Evolutionary conservation across 192 early-diverging fungal species (phyloP), one percentile per base, ranked within the genome.

Genomic region (Podila verticillata): DNA sequence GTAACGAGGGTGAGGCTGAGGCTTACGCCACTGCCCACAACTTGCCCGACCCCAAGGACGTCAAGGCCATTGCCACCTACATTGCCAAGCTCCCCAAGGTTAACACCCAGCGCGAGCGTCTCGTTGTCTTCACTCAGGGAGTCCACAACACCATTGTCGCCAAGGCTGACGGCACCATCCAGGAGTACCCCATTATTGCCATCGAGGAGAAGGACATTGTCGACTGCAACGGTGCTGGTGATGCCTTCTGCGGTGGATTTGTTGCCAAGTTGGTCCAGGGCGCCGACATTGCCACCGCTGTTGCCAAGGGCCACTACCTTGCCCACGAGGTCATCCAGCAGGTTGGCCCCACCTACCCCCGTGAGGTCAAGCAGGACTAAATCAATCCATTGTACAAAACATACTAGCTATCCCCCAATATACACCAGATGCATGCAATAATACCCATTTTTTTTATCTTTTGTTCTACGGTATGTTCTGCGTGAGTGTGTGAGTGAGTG

Each of bases 181-280:
- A 92, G 63, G 86, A 86, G 59, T 89, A 86, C 81, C 84, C 88
- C 19, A 87, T 92, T 24, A 87, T 84, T 58, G 85, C 87, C 30
- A 87, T 93, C 35, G 79, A 83, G 9, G 72, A 75, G 63, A 71
- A 84, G 35, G 89, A 96, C 71, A 96, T 99, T 75, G 93, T 95
- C 60, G 97, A 99, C 82, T 95, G 95, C 81, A 99, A 99, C 85
- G 98, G 96, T 71, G 97, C 97, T 70, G 98, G 98, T 79, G 98
- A 99, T 87, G 96, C 95, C 31, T 99, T 98, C 87, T 90, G 89
- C 69, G 98, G 95, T 59, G 98, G 95, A 31, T 99, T 98, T 89
- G 72, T 98, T 70, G 86, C 93, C 70, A 91, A 95, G 83, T 88
- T 89, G 63, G 92, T 95, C 63, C 91, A 91, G 83, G 95, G 94